Evolutionary conservation across 2,329 filamentous ascomycete genomes (phyloP).

Genomic region (Colletotrichum lentis): DNA sequence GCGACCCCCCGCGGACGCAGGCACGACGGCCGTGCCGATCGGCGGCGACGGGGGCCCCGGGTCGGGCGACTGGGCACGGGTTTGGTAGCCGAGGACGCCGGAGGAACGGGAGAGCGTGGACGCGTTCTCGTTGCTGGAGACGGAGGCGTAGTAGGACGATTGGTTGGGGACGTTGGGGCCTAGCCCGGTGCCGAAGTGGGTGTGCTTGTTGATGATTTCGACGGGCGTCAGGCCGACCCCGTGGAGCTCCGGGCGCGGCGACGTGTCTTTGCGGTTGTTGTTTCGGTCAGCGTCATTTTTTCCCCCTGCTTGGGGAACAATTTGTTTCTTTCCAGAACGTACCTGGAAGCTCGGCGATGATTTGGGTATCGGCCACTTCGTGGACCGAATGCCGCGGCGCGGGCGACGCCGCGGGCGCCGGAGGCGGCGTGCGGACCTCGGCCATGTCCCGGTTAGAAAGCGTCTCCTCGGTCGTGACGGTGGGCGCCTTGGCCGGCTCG

Average conservation of each 20-base stretch:
- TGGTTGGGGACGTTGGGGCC: slow-evolving; percentile 43
- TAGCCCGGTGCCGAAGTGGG: slow-evolving; percentile 42
- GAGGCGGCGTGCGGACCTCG: slow-evolving; percentile 42
- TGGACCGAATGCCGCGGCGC: slow-evolving; percentile 32
- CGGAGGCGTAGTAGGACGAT: slow-evolving; percentile 43
- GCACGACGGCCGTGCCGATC: slow-evolving; percentile 14
- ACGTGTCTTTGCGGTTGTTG: slow-evolving; percentile 49
- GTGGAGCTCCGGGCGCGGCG: slow-evolving; percentile 55
- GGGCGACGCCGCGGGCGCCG: slow-evolving; percentile 36
- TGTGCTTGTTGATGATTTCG: slow-evolving; percentile 52
- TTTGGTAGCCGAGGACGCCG: slow-evolving; percentile 27
- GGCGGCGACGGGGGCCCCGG: slow-evolving; percentile 18
- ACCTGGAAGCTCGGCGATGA: slow-evolving; percentile 61
- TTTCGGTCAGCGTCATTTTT: too few species aligned
- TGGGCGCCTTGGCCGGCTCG: slow-evolving; percentile 53
- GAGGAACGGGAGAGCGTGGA: slow-evolving; percentile 37
- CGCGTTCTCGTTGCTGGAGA: slow-evolving; percentile 37
- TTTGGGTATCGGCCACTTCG: slow-evolving; percentile 55
- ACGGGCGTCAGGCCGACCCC: slow-evolving; percentile 52
- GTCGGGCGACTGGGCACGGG: slow-evolving; percentile 33
- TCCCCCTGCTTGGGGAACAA: fast-evolving
- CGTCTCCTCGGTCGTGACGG: slow-evolving; percentile 56
- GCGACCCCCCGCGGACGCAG: slow-evolving; percentile 34
- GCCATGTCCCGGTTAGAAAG: slow-evolving; percentile 52
- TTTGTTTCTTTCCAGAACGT: slow-evolving; percentile 37